Base-by-base conservation (phyloP, 768 basidiomycete species). In the Butyriboletus loyo region DNA sequence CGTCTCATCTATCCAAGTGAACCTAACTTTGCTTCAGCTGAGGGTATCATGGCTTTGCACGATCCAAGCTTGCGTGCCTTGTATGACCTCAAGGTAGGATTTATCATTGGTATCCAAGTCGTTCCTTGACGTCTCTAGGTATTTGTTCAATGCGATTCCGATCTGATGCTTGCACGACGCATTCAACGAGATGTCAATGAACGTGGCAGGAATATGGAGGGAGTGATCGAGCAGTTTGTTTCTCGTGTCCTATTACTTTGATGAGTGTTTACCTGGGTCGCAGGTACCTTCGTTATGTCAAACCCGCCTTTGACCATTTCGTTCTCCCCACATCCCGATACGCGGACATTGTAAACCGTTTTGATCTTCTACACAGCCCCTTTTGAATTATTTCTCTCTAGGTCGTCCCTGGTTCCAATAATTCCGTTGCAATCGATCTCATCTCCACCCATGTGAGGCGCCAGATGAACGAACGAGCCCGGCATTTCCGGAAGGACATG, bases 321-420 rank as follows among this genome's bases (percentile, higher is more conserved):
- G 93, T 99, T 21, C 82, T 82, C 30, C 96, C 96, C 1, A 89
- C 90, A 3, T 81, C 93, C 14, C 80, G 84, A 39, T 78, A 87
- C 65, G 96, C 96, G 3, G 94, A 99, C 65, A 92, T 99, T 34
- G 93, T 94, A 59, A 42, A 65, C 51, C 19, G 24, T 31, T 52
- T 36, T 43, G 15, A 38, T 52, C 27, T 22, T 28, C 19, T 17
- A 22, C 4, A 31, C 37, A 15, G 19, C 10, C 39, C 28, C 30
- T 41, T 36, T 22, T 42, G 47, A 44, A 40, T 9, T 44, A 37
- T 31, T 21, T 27, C 51, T 36, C 30, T 46, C n/a, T 55, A 96
- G 94, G 95, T 98, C 58, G 95, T 99, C n/a, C 95, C 95, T 2
- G 96, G 96, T 3, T 82, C 83, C 4, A 84, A 92, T 57, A 98